Conservation (phyloP, 345 rosid species). For the Linum lewisii region DNA sequence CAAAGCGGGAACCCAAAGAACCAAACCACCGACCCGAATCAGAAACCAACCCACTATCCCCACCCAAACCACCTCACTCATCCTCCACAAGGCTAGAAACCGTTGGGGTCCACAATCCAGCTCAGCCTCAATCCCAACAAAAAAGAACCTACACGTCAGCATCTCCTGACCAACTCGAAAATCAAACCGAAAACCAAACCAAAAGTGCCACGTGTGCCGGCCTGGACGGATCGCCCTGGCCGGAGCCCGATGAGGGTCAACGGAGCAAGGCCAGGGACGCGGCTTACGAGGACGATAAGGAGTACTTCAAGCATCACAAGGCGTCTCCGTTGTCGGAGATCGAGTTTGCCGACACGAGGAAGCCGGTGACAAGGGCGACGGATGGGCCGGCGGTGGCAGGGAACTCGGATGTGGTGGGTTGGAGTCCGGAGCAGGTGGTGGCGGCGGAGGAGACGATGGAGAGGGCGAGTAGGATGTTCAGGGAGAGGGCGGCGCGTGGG, state of each 20-base stretch:
- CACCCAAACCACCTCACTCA: constrained; percentile 33
- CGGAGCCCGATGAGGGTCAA: constrained; percentile 17
- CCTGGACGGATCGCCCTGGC: constrained; percentile 48
- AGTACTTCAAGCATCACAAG: constrained; percentile 45
- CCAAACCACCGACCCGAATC: constrained; percentile 12
- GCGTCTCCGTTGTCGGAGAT: constrained; percentile 67
- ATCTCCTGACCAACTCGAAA: neutral
- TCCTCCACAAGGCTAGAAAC: constrained; percentile 37
- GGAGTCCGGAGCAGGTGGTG: constrained; percentile 74
- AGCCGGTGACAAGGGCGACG: constrained; percentile 62
- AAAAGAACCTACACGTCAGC: constrained; percentile 19
- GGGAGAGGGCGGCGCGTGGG: constrained; percentile 58
- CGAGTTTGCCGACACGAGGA: constrained; percentile 57
- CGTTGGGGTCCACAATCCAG: constrained; percentile 30
- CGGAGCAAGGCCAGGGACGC: constrained; percentile 5
- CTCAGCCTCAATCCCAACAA: constrained; percentile 41
- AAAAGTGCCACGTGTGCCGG: constrained; percentile 40
- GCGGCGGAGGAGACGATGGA: constrained; percentile 62
- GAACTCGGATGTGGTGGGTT: constrained; percentile 30
- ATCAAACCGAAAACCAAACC: neutral
- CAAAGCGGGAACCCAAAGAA: constrained; percentile 14
- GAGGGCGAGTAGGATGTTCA: constrained; percentile 50
- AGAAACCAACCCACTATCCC: constrained; percentile 28
- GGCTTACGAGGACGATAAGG: constrained; percentile 28
- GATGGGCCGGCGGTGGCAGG: constrained; percentile 14